These are phyloP conservation scores for Pseudophaeomoniella oleicola DNA, from an alignment of 2,329 filamentous ascomycete genomes.

Conservation along the genomic window DNA sequence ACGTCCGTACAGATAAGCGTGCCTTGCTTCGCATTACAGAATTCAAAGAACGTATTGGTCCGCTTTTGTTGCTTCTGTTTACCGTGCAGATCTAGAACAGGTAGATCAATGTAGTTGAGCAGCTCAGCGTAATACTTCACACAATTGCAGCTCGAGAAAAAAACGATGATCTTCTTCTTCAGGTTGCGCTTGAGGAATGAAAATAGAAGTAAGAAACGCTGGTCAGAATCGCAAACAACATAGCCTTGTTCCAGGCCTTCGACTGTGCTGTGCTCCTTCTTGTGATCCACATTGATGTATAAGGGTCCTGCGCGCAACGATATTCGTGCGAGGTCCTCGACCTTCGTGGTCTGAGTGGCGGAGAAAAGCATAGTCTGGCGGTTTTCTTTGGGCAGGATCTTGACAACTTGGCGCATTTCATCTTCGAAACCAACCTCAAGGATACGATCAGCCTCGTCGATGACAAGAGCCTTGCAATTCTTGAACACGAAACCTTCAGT, in stretches of 20 bases:
- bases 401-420: conserved; percentile 93
- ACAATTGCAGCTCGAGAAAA: conserved; percentile 82
- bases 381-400: conserved; percentile 75
- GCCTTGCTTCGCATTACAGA: conserved; percentile 70
- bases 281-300: conserved; percentile 92
- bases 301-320: conserved; percentile 80
- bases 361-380: conserved; percentile 98
- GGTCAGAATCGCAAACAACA: conserved; percentile 82
- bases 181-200: conserved; percentile 84
- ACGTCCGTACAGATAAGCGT: conserved; percentile 95
- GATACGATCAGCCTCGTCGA: conserved; percentile 94
- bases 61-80: conserved; percentile 98
- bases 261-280: conserved; percentile 80
- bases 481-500: conserved; percentile 83
- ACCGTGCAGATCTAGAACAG: conserved; percentile 72
- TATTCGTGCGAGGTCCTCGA: conserved; percentile 89
- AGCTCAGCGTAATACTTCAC: conserved; percentile 94
- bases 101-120: conserved; percentile 93
- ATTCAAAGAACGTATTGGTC: conserved; percentile 98
- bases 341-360: conserved; percentile 95
- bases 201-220: conserved; percentile 85
- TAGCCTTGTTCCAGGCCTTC: conserved; percentile 93
- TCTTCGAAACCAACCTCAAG: conserved; percentile 94
- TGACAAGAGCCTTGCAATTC: conserved; percentile 81
- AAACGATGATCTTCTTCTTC: conserved; percentile 96